Percentiles rank a stretch among this genome's conserved stretches.
Evolutionary conservation across 2,329 filamentous ascomycete species (phyloP).

Genomic region (Ceratocystis destructans): DNA sequence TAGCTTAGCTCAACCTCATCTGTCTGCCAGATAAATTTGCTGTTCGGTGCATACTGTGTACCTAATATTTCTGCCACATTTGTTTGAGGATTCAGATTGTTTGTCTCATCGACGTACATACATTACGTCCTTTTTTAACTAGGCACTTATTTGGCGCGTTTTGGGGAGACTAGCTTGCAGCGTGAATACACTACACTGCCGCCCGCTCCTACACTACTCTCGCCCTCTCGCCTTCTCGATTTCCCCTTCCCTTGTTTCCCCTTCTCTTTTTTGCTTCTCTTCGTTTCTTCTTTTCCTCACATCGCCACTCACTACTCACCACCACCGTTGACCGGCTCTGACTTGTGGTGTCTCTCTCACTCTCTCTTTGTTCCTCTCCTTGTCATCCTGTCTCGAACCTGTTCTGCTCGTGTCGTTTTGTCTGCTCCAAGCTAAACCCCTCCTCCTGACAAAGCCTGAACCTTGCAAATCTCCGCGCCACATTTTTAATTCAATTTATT

Average conservation of each 20-base stretch:
- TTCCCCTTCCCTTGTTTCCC: neutral
- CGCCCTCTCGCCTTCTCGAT: neutral
- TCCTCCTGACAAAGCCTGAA: neutral
- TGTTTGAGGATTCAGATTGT: conserved; percentile 9
- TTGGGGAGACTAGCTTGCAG: neutral
- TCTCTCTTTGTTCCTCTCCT: neutral
- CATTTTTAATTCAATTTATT: conserved; percentile 2
- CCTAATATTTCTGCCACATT: neutral
- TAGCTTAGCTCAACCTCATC: neutral
- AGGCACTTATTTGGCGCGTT: neutral
- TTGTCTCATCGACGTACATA: conserved; percentile 8
- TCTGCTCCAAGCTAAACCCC: neutral
- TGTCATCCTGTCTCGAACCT: conserved; percentile 7
- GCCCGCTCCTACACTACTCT: neutral
- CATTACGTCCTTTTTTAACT: neutral
- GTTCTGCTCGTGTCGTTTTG: neutral
- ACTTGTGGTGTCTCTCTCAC: neutral
- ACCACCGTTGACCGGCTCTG: neutral
- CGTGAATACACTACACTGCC: no score
- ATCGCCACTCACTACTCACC: neutral
- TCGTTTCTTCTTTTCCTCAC: neutral
- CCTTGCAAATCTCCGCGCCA: conserved; percentile 1
- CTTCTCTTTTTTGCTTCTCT: neutral
- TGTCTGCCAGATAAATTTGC: neutral
- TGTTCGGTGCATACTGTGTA: neutral